Conservation (phyloP, 345 rosid genomes). For the Arabidopsis suecica region DNA sequence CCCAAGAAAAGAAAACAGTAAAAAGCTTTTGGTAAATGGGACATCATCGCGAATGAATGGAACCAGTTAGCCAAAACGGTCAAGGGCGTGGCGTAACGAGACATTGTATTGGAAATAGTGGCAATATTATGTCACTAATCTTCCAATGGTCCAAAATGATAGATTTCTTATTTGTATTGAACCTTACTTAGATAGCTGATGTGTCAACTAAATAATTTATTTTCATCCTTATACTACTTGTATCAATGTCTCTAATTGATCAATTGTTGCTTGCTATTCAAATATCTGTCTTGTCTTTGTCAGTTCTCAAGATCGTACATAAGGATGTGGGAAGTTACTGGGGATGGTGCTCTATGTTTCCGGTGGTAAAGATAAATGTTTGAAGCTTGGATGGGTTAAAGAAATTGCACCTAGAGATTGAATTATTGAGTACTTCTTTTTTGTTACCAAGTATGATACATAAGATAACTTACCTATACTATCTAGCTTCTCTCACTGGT, state of each 20-base stretch:
- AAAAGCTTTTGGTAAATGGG: constrained; percentile 15
- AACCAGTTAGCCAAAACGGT: constrained; percentile 4
- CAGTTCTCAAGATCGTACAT: constrained; percentile 88
- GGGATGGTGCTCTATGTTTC: too few species aligned
- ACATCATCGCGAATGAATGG: background rate
- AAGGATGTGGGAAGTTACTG: constrained; percentile 76
- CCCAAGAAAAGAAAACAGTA: background rate
- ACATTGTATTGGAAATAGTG: background rate
- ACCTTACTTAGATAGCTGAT: too few species aligned
- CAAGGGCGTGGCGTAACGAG: background rate
- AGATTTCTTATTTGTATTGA: too few species aligned
- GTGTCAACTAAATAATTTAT: too few species aligned
- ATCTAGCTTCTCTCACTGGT: constrained; percentile 3
- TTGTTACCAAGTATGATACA: constrained; percentile 44
- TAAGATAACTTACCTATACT: background rate
- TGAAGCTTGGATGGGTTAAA: background rate
- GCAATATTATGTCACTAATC: constrained; percentile 13
- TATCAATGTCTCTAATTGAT: too few species aligned
- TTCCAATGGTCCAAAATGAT: background rate
- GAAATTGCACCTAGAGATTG: background rate
- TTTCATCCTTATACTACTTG: too few species aligned
- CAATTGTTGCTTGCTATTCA: constrained; percentile 45
- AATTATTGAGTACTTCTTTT: background rate
- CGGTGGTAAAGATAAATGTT: background rate
- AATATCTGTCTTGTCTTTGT: constrained; percentile 50